phyloP scores from a whole-genome alignment of 768 basidiomycete genomes.

The Gloeophyllum trabeum region DNA sequence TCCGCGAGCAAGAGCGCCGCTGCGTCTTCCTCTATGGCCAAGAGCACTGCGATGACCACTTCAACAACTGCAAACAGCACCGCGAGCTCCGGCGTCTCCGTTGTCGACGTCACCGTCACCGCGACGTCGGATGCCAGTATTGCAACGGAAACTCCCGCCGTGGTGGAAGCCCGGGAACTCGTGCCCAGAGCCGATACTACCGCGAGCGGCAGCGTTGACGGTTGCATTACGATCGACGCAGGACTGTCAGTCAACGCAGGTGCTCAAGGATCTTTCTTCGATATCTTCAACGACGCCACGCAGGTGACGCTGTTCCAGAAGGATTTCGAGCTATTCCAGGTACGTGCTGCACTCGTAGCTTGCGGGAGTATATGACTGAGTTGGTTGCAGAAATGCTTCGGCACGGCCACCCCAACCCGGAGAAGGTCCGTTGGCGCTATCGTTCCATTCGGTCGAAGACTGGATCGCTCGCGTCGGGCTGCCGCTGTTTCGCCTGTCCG shows the following conservation, averaged over 20 bases:
- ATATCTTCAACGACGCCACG: slow-evolving; percentile 11
- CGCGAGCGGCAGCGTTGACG: background rate
- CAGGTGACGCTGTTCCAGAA: slow-evolving; percentile 11
- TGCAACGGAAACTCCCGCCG: too few relatives aligned
- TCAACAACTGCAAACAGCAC: background rate
- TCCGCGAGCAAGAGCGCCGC: too few relatives aligned
- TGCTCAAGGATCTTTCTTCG: slow-evolving; percentile 13
- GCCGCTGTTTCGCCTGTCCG: too few relatives aligned
- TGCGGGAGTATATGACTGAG: background rate
- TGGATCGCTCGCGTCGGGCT: too few relatives aligned
- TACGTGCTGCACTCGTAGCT: slow-evolving; percentile 1
- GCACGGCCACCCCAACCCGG: background rate
- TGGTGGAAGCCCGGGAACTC: too few relatives aligned
- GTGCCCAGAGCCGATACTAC: too few relatives aligned
- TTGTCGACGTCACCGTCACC: too few relatives aligned
- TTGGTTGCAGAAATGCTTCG: background rate
- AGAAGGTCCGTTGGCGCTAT: background rate
- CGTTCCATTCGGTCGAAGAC: too few relatives aligned
- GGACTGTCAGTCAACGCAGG: slow-evolving; percentile 11
- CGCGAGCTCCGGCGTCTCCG: background rate
- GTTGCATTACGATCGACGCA: slow-evolving; percentile 12
- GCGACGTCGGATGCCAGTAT: too few relatives aligned
- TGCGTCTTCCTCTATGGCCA: too few relatives aligned
- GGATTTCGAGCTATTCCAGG: slow-evolving; percentile 14
- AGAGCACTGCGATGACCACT: background rate